phyloP scores from a whole-genome alignment of 768 basidiomycete genomes.

The Kwoniella heveanensis region DNA sequence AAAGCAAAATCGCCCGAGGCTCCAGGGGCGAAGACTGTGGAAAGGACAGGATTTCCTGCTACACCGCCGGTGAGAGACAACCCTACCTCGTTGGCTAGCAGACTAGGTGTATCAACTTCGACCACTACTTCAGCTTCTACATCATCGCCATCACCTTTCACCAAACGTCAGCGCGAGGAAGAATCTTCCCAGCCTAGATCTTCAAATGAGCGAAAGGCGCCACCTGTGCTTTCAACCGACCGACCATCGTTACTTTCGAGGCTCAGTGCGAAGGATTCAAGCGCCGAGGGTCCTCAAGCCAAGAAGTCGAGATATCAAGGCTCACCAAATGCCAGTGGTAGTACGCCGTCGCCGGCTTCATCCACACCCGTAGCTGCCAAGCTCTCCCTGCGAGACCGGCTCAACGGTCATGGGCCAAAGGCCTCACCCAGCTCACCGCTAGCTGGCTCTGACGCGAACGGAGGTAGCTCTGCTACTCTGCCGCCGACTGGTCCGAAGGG shows the following conservation, averaged over 20 bases:
- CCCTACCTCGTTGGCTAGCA: constrained; percentile 7
- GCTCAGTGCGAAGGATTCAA: constrained; percentile 3
- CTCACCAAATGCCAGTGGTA: no score
- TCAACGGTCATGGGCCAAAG: constrained; percentile 4
- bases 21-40: no score
- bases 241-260: constrained; percentile 20
- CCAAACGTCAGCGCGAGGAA: constrained; percentile 9
- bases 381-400: constrained; percentile 11
- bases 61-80: not conserved
- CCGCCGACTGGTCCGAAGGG: not conserved
- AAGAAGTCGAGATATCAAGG: no score
- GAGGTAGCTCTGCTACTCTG: not conserved
- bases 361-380: not conserved
- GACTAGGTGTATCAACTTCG: constrained; percentile 6
- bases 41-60: not conserved
- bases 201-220: not conserved
- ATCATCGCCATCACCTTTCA: not conserved
- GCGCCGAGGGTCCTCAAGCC: not conserved
- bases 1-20: no score
- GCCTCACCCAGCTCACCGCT: not conserved
- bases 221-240: not conserved
- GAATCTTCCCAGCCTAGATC: not conserved
- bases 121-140: not conserved
- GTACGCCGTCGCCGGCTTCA: not conserved
- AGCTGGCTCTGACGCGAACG: not conserved